phyloP scores from a whole-genome alignment of 225 moss, liverwort and hornwort species.

The Marchantia polymorpha region DNA sequence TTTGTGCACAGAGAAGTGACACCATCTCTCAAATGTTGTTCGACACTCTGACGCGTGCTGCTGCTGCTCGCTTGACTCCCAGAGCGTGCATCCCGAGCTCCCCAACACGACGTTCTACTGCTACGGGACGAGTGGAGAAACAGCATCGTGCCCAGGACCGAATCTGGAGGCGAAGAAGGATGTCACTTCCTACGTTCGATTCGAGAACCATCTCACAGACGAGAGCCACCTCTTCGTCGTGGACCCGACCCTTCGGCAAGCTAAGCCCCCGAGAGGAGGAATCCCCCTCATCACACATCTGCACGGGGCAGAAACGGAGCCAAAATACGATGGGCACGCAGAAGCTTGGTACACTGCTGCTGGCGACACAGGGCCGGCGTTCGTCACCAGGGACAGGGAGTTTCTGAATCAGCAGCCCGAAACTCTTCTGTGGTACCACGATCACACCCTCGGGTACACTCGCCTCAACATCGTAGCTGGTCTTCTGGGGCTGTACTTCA shows the following conservation, averaged over 20 bases:
- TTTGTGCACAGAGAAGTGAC: no score
- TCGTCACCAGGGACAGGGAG: conserved; percentile 29
- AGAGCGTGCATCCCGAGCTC: conserved; percentile 20
- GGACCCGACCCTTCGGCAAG: conserved; percentile 48
- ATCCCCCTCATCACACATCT: conserved; percentile 53
- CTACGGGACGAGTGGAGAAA: conserved; percentile 7
- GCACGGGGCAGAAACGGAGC: conserved; percentile 44
- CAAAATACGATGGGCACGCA: conserved; percentile 43
- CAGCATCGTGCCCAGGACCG: conserved; percentile 15
- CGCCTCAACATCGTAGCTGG: conserved; percentile 53
- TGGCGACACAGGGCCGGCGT: conserved; percentile 41
- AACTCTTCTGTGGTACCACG: conserved; percentile 57
- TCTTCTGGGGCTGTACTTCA: conserved; percentile 43
- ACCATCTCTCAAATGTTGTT: conserved; percentile 2
- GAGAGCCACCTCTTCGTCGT: conserved; percentile 26
- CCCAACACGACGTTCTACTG: conserved; percentile 12
- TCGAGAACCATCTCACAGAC: conserved; percentile 19
- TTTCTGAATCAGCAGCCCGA: conserved; percentile 49
- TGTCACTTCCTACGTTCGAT: conserved; percentile 15
- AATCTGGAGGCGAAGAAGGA: conserved; percentile 3
- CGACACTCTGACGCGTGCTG: background rate
- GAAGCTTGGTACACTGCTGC: conserved; percentile 53
- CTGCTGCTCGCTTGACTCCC: background rate
- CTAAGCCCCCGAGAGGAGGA: conserved; percentile 41
- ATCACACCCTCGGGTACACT: conserved; percentile 56